Conservation (phyloP, 129 eudicot species). For the Tagetes patula region DNA sequence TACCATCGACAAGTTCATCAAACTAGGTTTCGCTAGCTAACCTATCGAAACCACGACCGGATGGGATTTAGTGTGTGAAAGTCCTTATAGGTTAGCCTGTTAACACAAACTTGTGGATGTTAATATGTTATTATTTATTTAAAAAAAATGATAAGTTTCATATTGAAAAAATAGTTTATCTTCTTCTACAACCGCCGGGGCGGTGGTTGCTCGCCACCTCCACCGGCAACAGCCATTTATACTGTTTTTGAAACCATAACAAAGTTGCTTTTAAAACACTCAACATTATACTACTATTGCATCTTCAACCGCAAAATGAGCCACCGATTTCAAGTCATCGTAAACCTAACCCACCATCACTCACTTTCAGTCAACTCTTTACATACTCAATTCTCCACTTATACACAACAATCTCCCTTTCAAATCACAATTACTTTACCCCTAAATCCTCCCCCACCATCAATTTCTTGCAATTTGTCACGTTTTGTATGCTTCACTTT, state of each 20-base stretch:
- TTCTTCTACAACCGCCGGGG: no score
- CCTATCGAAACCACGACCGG: no score
- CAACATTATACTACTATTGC: conserved; percentile 19
- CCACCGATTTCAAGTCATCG: conserved; percentile 29
- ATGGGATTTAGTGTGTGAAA: no score
- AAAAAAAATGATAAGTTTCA: no score
- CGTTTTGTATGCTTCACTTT: conserved; percentile 36
- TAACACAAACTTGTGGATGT: no score
- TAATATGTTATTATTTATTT: no score
- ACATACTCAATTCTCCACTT: neutral
- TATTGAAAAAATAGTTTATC: no score
- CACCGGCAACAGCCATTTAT: neutral
- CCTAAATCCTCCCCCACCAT: conserved; percentile 15
- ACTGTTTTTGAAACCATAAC: neutral
- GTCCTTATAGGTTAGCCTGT: no score
- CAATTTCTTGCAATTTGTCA: neutral
- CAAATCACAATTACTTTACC: neutral
- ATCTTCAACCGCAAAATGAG: conserved; percentile 33
- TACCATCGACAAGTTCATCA: no score
- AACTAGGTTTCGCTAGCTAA: no score
- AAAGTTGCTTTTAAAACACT: neutral
- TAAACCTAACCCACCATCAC: conserved; percentile 41
- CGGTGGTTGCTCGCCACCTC: no score
- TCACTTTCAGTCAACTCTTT: conserved; percentile 35
- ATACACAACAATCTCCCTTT: neutral